A percentile compares a stretch with the other conserved stretches of the same genome.
Conservation (phyloP, 2,329 filamentous ascomycete species). For the Talaromyces rugulosus region DNA sequence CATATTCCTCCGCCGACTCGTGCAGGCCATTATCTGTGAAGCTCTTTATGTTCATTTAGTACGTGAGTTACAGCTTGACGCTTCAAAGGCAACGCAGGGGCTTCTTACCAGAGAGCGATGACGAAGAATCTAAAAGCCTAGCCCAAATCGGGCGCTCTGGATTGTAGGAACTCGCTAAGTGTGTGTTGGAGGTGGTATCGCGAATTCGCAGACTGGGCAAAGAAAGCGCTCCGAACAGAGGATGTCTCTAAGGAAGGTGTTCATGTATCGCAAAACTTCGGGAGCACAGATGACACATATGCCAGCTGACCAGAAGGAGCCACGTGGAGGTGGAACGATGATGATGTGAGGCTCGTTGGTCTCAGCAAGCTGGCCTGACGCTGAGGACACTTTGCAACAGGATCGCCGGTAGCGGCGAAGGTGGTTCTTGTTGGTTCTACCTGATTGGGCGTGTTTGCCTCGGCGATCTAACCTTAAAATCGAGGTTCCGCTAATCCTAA, state of each 20-base stretch:
- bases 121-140: neutral
- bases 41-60: neutral
- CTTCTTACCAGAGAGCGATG: neutral
- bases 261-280: neutral
- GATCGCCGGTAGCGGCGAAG: slow-evolving; percentile 1
- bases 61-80: neutral
- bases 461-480: neutral
- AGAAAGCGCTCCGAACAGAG: neutral
- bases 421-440: neutral
- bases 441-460: slow-evolving; percentile 1
- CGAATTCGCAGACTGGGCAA: neutral
- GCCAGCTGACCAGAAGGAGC: neutral
- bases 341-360: neutral
- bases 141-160: neutral
- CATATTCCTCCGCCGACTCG: slow-evolving; percentile 24
- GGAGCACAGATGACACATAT: neutral
- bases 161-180: neutral
- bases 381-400: slow-evolving; percentile 14
- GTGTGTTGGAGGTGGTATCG: neutral
- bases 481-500: neutral
- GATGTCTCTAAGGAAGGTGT: neutral
- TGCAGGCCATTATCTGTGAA: slow-evolving; percentile 23
- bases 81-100: neutral
- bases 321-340: slow-evolving; percentile 4
- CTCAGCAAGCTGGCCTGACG: slow-evolving; percentile 4